These are phyloP conservation scores for Monosporozyma solicola DNA, from an alignment of 805 yeast species.

Conservation along the genomic window DNA sequence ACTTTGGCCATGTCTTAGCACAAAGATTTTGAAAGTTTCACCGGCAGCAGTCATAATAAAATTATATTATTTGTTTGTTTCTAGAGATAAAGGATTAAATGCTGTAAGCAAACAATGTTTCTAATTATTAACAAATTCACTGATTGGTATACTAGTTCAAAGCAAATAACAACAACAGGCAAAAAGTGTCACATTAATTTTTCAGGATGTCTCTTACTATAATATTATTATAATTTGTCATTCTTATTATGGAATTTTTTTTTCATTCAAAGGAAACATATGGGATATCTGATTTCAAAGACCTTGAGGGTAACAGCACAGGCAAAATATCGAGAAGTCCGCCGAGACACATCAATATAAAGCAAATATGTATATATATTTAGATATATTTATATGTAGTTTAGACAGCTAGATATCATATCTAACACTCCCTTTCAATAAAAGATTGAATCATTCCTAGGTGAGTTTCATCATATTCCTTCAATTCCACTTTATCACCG, in stretches of 20 bases:
- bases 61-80: background rate
- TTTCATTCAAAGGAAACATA: background rate
- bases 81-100: background rate
- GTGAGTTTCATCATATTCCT: slow-evolving; percentile 65
- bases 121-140: background rate
- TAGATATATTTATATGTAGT: background rate
- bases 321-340: background rate
- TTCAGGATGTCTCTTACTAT: background rate
- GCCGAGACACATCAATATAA: background rate
- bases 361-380: background rate
- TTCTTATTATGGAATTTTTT: background rate
- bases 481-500: slow-evolving; percentile 33
- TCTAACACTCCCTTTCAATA: slow-evolving; percentile 43
- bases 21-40: slow-evolving; percentile 21
- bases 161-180: background rate
- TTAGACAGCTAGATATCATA: background rate
- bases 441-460: slow-evolving; percentile 75
- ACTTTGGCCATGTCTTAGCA: slow-evolving; percentile 78
- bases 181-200: background rate
- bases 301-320: background rate
- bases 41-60: slow-evolving; percentile 1
- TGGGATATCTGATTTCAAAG: background rate
- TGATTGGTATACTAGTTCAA: background rate
- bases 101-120: background rate
- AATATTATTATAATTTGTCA: background rate